These are phyloP conservation scores for Solanum tarapatanum DNA, from an alignment of 257 asterid genomes.

Conservation along the genomic window DNA sequence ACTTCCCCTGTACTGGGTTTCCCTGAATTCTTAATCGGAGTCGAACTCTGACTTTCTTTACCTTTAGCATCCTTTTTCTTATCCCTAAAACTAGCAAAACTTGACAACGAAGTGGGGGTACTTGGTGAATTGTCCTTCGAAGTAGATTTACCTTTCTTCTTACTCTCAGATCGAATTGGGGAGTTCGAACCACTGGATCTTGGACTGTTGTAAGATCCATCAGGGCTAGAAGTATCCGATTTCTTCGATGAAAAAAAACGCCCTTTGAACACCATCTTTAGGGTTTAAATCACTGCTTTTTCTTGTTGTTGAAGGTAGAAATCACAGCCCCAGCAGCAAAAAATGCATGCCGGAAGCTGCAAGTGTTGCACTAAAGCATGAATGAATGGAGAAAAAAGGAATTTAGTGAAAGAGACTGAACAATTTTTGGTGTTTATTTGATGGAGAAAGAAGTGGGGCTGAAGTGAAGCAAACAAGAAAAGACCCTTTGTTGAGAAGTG, in stretches of 20 bases:
- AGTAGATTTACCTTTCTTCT: constrained; percentile 55
- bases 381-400: not conserved
- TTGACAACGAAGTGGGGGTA: constrained; percentile 23
- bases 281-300: not conserved
- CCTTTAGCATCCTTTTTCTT: constrained; percentile 33
- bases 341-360: constrained; percentile 20
- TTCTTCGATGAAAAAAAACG: constrained; percentile 85
- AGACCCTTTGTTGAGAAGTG: not conserved
- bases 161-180: constrained; percentile 81
- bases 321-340: constrained; percentile 6
- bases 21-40: constrained; percentile 14
- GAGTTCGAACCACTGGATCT: constrained; percentile 80
- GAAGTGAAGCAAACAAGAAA: not conserved
- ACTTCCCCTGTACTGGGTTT: constrained; percentile 9
- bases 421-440: not conserved
- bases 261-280: constrained; percentile 81
- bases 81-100: constrained; percentile 15
- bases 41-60: constrained; percentile 20
- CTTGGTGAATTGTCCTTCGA: constrained; percentile 48
- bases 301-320: not conserved
- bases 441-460: not conserved
- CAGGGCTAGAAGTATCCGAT: constrained; percentile 79
- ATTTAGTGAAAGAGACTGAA: not conserved
- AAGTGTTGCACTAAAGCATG: constrained; percentile 4
- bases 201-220: constrained; percentile 85